Evolutionary conservation across 2,329 filamentous ascomycete genomes (phyloP).

Genomic region (Phoma sp.): DNA sequence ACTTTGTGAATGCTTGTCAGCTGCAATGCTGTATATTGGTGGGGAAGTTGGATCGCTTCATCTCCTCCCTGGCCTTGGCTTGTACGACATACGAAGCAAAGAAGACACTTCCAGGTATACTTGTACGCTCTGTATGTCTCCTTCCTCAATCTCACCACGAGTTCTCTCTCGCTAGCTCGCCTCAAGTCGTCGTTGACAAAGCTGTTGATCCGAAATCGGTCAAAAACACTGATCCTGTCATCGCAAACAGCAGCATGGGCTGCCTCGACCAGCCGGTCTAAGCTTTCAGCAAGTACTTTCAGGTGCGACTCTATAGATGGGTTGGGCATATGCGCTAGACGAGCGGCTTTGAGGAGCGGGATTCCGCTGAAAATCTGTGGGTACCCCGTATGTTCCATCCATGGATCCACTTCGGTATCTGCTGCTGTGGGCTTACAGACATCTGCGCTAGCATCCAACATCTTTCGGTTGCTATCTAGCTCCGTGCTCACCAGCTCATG

Average conservation of each 20-base stretch:
- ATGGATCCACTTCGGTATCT: background rate
- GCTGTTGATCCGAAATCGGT: background rate
- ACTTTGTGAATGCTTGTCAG: background rate
- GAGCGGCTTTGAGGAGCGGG: background rate
- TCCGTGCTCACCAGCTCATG: background rate
- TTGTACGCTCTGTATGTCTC: conserved; percentile 20
- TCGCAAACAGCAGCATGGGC: background rate
- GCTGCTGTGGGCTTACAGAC: background rate
- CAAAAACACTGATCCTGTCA: background rate
- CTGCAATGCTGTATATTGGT: background rate
- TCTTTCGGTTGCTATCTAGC: background rate
- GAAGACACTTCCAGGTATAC: conserved; percentile 21
- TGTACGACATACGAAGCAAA: conserved; percentile 21
- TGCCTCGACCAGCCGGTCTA: background rate
- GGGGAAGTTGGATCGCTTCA: background rate
- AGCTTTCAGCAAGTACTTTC: background rate
- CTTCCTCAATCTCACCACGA: conserved; percentile 8
- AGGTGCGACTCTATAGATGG: background rate
- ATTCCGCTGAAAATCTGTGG: background rate
- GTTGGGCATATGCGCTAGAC: background rate
- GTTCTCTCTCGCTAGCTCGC: background rate
- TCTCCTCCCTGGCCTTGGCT: background rate
- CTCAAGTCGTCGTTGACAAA: background rate
- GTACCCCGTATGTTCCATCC: background rate
- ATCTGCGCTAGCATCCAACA: background rate